Conservation (phyloP, 345 rosid genomes). For the Populus deltoides region DNA sequence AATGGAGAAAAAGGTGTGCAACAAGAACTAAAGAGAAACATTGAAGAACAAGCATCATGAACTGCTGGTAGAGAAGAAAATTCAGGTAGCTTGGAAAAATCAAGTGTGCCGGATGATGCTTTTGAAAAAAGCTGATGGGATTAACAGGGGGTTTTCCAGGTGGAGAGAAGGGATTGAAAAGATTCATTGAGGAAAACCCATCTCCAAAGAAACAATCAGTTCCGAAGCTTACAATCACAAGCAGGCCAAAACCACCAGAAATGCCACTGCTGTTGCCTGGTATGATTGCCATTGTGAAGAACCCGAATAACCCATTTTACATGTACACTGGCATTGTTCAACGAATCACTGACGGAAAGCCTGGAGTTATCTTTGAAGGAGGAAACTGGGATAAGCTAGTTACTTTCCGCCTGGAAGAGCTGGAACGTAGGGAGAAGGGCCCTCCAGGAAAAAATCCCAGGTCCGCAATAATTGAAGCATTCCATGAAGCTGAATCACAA, state of each 20-base stretch:
- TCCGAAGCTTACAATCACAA: slow-evolving; percentile 22
- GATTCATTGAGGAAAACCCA: slow-evolving; percentile 71
- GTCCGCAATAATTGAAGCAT: slow-evolving; percentile 42
- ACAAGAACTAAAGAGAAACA: slow-evolving; percentile 53
- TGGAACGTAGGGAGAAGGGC: slow-evolving; percentile 74
- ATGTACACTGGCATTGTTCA: slow-evolving; percentile 92
- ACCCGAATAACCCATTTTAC: slow-evolving; percentile 70
- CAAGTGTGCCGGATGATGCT: slow-evolving; percentile 50
- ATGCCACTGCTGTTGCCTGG: slow-evolving; percentile 84
- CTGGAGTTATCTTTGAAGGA: slow-evolving; percentile 85
- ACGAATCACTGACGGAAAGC: slow-evolving; percentile 87
- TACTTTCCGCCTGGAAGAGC: slow-evolving; percentile 78
- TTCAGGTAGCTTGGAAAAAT: slow-evolving; percentile 1
- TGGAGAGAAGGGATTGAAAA: slow-evolving; percentile 66
- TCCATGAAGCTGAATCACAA: not conserved
- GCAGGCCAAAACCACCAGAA: slow-evolving; percentile 70
- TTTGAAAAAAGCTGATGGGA: slow-evolving; percentile 84
- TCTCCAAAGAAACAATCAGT: slow-evolving; percentile 47
- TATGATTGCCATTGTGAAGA: slow-evolving; percentile 80
- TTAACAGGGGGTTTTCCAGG: slow-evolving; percentile 90
- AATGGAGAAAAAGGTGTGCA: slow-evolving; percentile 74
- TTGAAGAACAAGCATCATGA: slow-evolving; percentile 25
- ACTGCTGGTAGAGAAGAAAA: slow-evolving; percentile 3
- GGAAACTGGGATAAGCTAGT: slow-evolving; percentile 81
- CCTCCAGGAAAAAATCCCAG: slow-evolving; percentile 80